Conservation (phyloP, 1,284 basidiomycete species). For the Termitomyces sp. region DNA sequence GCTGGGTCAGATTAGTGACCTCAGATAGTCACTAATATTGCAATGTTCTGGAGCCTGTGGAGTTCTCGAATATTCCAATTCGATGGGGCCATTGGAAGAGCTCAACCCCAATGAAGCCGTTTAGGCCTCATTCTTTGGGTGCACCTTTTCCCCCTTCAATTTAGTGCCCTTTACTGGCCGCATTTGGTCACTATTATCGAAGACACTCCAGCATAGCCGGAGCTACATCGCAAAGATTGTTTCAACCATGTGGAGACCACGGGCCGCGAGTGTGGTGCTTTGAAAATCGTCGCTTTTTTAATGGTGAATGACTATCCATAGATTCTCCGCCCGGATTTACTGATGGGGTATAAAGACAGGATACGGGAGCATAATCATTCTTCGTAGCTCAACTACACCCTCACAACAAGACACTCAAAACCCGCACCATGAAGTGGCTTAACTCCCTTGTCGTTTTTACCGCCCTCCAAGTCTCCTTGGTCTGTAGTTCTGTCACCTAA, state of each 20-base stretch:
- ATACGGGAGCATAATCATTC: neutral
- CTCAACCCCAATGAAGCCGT: neutral
- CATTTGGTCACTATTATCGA: neutral
- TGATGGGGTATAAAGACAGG: slow-evolving; percentile 6
- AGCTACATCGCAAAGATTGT: neutral
- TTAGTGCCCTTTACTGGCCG: neutral
- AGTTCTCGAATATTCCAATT: neutral
- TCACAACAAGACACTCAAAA: neutral
- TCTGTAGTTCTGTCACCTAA: slow-evolving; percentile 11
- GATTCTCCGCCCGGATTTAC: slow-evolving; percentile 7
- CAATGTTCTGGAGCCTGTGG: neutral
- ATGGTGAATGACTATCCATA: slow-evolving; percentile 1
- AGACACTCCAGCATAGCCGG: neutral
- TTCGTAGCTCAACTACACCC: neutral
- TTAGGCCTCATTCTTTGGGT: neutral
- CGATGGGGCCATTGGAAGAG: neutral
- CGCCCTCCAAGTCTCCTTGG: slow-evolving; percentile 25
- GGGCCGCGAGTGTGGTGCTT: slow-evolving; percentile 10
- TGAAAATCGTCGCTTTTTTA: neutral
- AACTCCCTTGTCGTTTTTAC: slow-evolving; percentile 25
- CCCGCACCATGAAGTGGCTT: slow-evolving; percentile 26
- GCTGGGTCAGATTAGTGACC: neutral
- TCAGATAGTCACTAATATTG: neutral
- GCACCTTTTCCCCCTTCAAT: neutral
- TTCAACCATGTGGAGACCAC: neutral